Evolutionary conservation across 306 rosid genomes (phyloP).

Genomic region (Citrullus amarus): DNA sequence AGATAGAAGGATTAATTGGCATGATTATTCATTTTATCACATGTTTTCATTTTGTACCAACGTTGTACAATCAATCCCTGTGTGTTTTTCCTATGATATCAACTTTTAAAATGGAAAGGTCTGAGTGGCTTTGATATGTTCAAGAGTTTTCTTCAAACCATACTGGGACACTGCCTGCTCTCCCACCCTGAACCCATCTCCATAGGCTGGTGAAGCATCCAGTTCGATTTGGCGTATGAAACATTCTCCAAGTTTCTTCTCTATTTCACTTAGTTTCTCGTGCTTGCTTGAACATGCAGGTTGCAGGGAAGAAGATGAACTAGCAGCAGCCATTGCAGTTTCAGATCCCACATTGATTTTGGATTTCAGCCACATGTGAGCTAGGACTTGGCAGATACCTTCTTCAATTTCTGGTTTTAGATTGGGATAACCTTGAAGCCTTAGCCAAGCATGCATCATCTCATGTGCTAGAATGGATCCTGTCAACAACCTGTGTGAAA

Average conservation of each 20-base stretch:
- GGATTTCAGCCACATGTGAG: slow-evolving; percentile 92
- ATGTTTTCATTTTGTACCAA: neutral
- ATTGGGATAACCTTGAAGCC: slow-evolving; percentile 77
- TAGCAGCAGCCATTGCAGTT: slow-evolving; percentile 27
- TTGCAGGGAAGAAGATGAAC: slow-evolving; percentile 29
- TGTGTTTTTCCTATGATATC: neutral
- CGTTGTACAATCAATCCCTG: neutral
- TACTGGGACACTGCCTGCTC: slow-evolving; percentile 52
- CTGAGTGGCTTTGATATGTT: slow-evolving; percentile 62
- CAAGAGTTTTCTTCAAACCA: slow-evolving; percentile 75
- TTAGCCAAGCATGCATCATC: slow-evolving; percentile 99
- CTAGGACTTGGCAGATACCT: slow-evolving; percentile 95
- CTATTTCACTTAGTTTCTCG: slow-evolving; percentile 58
- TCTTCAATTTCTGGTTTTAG: slow-evolving; percentile 87
- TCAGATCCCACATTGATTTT: slow-evolving; percentile 43
- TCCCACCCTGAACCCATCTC: slow-evolving; percentile 81
- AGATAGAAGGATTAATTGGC: neutral
- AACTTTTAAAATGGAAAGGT: slow-evolving; percentile 33
- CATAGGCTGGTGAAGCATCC: slow-evolving; percentile 73
- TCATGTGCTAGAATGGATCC: slow-evolving; percentile 95
- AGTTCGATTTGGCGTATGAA: slow-evolving; percentile 85
- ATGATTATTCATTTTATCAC: neutral
- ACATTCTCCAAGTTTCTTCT: slow-evolving; percentile 81
- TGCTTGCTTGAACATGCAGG: slow-evolving; percentile 57
- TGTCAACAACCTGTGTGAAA: slow-evolving; percentile 55